These are phyloP conservation scores for Saccharomycopsis babjevae DNA, from an alignment of 805 yeast genomes.

Conservation along the genomic window DNA sequence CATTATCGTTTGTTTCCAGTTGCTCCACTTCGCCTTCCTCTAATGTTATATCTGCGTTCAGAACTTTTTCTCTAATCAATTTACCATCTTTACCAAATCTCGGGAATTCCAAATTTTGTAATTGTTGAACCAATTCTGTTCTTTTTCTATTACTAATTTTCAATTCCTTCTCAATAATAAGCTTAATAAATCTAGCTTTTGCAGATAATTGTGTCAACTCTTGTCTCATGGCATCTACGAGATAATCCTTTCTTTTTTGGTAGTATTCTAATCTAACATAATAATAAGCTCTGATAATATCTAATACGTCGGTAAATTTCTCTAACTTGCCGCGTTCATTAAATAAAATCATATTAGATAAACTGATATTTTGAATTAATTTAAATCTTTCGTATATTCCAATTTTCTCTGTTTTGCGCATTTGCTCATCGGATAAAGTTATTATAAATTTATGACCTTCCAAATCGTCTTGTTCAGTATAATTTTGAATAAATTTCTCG, in stretches of 20 bases:
- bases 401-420: slow-evolving; percentile 62
- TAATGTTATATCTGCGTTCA: slow-evolving; percentile 22
- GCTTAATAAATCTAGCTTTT: slow-evolving; percentile 85
- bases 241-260: slow-evolving; percentile 79
- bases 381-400: slow-evolving; percentile 85
- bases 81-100: slow-evolving; percentile 39
- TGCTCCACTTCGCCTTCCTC: slow-evolving; percentile 34
- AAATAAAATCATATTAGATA: slow-evolving; percentile 91
- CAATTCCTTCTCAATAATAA: slow-evolving; percentile 72
- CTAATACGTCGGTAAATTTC: slow-evolving; percentile 64
- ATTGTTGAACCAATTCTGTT: slow-evolving; percentile 48
- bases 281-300: slow-evolving; percentile 77
- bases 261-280: slow-evolving; percentile 80
- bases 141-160: slow-evolving; percentile 68
- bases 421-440: slow-evolving; percentile 65
- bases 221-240: slow-evolving; percentile 58
- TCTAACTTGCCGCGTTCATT: slow-evolving; percentile 83
- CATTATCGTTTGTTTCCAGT: slow-evolving; percentile 29
- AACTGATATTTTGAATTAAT: slow-evolving; percentile 52
- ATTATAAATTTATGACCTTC: slow-evolving; percentile 70
- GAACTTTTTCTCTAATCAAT: slow-evolving; percentile 16
- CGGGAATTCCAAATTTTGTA: slow-evolving; percentile 60
- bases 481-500: slow-evolving; percentile 17
- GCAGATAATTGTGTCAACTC: slow-evolving; percentile 64
- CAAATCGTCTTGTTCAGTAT: slow-evolving; percentile 66